phyloP scores from a whole-genome alignment of 31 red algal genomes.

The Bonnemaisonia californica region DNA sequence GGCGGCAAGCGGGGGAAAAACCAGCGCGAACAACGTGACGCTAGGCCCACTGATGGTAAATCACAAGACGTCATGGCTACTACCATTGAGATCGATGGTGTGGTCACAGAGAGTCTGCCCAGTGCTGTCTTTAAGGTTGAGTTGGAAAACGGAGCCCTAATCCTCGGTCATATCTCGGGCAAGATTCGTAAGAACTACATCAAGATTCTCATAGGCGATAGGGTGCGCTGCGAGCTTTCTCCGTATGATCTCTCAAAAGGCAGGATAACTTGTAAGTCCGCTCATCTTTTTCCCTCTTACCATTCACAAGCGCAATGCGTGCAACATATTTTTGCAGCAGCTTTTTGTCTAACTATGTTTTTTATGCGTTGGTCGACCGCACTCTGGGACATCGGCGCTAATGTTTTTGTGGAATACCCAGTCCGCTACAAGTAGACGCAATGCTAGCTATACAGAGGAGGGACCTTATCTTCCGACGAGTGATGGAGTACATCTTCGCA shows the following conservation, averaged over 20 bases:
- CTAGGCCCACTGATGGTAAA: neutral
- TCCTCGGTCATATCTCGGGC: constrained; percentile 92
- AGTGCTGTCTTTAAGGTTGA: constrained; percentile 93
- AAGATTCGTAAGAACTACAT: constrained; percentile 99
- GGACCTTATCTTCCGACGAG: no score
- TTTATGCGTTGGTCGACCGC: no score
- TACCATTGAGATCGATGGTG: constrained; percentile 91
- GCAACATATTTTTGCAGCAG: neutral
- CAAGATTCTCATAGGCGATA: constrained; percentile 95
- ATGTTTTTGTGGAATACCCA: neutral
- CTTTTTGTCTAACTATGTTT: neutral
- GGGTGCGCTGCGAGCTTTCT: constrained; percentile 79
- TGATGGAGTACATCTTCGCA: no score
- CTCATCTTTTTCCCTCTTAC: neutral
- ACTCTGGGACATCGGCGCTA: neutral
- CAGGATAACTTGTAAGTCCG: constrained; percentile 84
- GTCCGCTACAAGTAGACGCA: constrained; percentile 70
- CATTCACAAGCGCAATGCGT: no score
- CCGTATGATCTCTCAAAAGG: constrained; percentile 98
- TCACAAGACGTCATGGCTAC: neutral
- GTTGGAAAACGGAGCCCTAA: constrained; percentile 68
- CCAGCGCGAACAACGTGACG: neutral
- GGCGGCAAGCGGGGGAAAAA: constrained; percentile 18
- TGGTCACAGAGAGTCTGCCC: constrained; percentile 91
- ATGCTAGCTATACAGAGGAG: no score